Conservation (phyloP, 106 monocot genomes). For the Dioscorea zingiberensis region DNA sequence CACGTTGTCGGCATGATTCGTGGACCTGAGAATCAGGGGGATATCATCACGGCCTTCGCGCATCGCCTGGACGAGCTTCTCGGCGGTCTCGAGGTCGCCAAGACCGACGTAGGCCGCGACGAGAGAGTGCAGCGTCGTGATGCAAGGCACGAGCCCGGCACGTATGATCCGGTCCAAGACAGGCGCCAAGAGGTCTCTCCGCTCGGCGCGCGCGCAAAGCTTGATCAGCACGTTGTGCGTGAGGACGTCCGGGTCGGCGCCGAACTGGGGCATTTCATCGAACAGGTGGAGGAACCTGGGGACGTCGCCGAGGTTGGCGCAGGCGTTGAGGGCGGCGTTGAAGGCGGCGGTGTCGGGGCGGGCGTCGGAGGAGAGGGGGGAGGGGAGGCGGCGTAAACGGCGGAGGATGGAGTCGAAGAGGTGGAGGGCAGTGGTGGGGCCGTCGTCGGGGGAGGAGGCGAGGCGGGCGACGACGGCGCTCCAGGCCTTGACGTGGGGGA, state of each 20-base stretch:
- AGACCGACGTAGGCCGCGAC: constrained; percentile 84
- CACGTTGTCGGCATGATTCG: not conserved
- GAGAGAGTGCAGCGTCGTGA: constrained; percentile 72
- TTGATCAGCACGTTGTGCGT: constrained; percentile 82
- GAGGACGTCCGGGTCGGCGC: constrained; percentile 50
- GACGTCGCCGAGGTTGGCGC: constrained; percentile 71
- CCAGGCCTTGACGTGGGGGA: constrained; percentile 90
- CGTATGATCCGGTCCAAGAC: constrained; percentile 46
- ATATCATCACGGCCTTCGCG: constrained; percentile 59
- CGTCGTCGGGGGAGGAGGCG: constrained; percentile 35
- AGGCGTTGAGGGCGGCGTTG: constrained; percentile 80
- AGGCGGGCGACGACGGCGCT: constrained; percentile 61
- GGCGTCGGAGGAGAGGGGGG: constrained; percentile 22
- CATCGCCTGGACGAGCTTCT: constrained; percentile 81
- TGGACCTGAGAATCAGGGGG: constrained; percentile 31
- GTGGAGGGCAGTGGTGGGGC: constrained; percentile 49
- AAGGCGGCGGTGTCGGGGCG: constrained; percentile 77
- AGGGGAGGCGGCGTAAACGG: constrained; percentile 22
- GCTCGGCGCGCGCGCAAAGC: constrained; percentile 66
- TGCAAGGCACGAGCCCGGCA: constrained; percentile 43
- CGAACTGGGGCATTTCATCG: constrained; percentile 60
- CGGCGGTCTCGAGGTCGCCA: constrained; percentile 58
- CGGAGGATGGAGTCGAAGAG: constrained; percentile 51
- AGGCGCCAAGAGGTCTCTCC: constrained; percentile 55
- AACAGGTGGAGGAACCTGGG: constrained; percentile 48